Percentiles rank a stretch among this genome's conserved stretches.
Evolutionary conservation across 768 basidiomycete genomes (phyloP).

Genomic region (Kwoniella pini): DNA sequence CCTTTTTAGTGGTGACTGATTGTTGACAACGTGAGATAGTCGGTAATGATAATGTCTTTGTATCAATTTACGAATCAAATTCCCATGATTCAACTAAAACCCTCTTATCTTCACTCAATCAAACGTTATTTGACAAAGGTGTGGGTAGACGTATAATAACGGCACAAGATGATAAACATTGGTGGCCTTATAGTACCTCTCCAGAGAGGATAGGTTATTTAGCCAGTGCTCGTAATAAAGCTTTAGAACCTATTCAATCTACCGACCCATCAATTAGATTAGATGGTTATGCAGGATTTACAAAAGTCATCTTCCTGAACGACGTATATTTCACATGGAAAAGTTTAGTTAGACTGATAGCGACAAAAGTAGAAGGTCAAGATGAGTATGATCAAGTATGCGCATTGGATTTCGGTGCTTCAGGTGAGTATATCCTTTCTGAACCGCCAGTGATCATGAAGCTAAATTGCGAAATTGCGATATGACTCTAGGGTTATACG

Average conservation of each 20-base stretch:
- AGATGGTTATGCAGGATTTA: constrained; percentile 11
- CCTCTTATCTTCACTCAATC: constrained; percentile 50
- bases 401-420: constrained; percentile 55
- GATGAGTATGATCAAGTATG: constrained; percentile 57
- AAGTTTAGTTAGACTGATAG: constrained; percentile 56
- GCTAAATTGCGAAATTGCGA: too few relatives aligned
- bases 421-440: constrained; percentile 35
- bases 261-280: constrained; percentile 43
- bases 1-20: too few relatives aligned
- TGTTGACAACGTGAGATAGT: too few relatives aligned
- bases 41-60: constrained; percentile 58
- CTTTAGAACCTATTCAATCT: constrained; percentile 58
- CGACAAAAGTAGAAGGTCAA: constrained; percentile 22
- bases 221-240: constrained; percentile 57
- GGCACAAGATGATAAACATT: constrained; percentile 36
- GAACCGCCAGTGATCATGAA: too few relatives aligned
- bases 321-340: constrained; percentile 58
- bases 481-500: constrained; percentile 23
- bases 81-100: constrained; percentile 53
- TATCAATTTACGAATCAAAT: constrained; percentile 58
- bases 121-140: constrained; percentile 35
- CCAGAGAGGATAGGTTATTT: constrained; percentile 56
- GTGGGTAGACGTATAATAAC: constrained; percentile 54
- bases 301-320: constrained; percentile 57
- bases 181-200: constrained; percentile 42